phyloP scores from a whole-genome alignment of 768 basidiomycete species.

The Suillus discolor region DNA sequence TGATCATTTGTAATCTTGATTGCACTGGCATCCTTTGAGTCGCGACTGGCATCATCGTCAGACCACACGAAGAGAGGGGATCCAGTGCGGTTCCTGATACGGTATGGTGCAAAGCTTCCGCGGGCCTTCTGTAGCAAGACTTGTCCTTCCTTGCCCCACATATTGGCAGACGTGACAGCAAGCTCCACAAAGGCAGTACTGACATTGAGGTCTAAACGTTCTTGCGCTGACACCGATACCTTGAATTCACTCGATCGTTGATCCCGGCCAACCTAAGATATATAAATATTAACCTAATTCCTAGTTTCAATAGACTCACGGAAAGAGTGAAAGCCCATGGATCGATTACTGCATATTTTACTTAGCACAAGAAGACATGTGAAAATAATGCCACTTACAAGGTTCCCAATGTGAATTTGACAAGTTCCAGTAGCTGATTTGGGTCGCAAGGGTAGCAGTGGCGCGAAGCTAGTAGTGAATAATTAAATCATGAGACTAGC shows the following conservation, averaged over 20 bases:
- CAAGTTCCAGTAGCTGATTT: slow-evolving; percentile 95
- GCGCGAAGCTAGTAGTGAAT: slow-evolving; percentile 69
- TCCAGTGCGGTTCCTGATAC: slow-evolving; percentile 89
- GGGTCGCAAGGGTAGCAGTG: slow-evolving; percentile 76
- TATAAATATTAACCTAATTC: slow-evolving; percentile 13
- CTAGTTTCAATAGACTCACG: slow-evolving; percentile 42
- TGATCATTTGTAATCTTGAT: slow-evolving; percentile 73
- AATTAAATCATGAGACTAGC: not conserved
- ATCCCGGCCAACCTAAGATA: slow-evolving; percentile 55
- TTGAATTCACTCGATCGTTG: slow-evolving; percentile 51
- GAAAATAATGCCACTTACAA: slow-evolving; percentile 43
- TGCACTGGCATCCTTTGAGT: slow-evolving; percentile 48
- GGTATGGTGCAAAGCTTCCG: slow-evolving; percentile 92
- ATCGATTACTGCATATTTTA: slow-evolving; percentile 71
- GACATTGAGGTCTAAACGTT: slow-evolving; percentile 88
- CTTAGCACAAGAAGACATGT: slow-evolving; percentile 16
- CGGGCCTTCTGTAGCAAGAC: slow-evolving; percentile 73
- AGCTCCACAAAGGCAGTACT: slow-evolving; percentile 91
- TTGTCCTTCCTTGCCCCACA: slow-evolving; percentile 77
- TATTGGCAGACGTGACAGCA: slow-evolving; percentile 68
- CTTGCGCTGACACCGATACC: slow-evolving; percentile 68
- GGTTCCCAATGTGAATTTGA: slow-evolving; percentile 99
- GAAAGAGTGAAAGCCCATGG: slow-evolving; percentile 88
- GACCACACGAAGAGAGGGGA: slow-evolving; percentile 85
- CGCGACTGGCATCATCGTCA: slow-evolving; percentile 61